Evolutionary conservation across 495 filamentous ascomycete genomes (phyloP).

Genomic region (Xylaria cubensis): DNA sequence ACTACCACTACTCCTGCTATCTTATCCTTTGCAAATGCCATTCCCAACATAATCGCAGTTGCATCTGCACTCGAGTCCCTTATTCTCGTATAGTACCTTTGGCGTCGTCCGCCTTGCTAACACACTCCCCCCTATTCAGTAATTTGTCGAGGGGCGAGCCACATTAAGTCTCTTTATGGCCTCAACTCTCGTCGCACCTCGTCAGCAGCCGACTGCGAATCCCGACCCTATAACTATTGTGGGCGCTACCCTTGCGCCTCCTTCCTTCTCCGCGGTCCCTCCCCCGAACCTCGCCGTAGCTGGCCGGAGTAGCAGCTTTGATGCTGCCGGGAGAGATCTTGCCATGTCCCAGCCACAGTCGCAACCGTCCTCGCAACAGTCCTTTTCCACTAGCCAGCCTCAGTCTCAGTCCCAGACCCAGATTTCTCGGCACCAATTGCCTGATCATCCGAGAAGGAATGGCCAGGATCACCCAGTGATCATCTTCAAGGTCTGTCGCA

Average conservation of each 20-base stretch:
- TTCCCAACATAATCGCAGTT: conserved; percentile 6
- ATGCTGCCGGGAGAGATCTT: conserved; percentile 44
- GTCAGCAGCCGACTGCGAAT: conserved; percentile 24
- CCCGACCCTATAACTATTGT: conserved; percentile 1
- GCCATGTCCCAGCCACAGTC: conserved; percentile 52
- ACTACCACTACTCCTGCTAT: background rate
- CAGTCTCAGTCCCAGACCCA: conserved; percentile 49
- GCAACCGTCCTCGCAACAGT: conserved; percentile 57
- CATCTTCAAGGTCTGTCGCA: conserved; percentile 71
- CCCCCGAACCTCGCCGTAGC: conserved; percentile 48
- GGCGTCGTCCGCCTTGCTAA: background rate
- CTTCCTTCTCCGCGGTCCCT: conserved; percentile 24
- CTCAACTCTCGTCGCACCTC: conserved; percentile 44
- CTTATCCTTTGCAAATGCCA: conserved; percentile 12
- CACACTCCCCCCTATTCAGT: background rate
- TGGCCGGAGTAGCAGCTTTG: conserved; percentile 53
- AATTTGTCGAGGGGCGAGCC: background rate
- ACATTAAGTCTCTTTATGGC: conserved; percentile 43
- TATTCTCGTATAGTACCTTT: conserved; percentile 1
- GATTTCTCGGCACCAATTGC: conserved; percentile 47
- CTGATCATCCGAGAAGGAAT: conserved; percentile 34
- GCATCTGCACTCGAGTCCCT: background rate
- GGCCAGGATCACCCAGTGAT: conserved; percentile 69
- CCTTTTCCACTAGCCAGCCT: conserved; percentile 57
- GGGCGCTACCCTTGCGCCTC: conserved; percentile 4